A percentile compares a stretch with the other conserved stretches of the same genome.
phyloP scores from a whole-genome alignment of 768 basidiomycete species.

The Crassisporium funariophilum region DNA sequence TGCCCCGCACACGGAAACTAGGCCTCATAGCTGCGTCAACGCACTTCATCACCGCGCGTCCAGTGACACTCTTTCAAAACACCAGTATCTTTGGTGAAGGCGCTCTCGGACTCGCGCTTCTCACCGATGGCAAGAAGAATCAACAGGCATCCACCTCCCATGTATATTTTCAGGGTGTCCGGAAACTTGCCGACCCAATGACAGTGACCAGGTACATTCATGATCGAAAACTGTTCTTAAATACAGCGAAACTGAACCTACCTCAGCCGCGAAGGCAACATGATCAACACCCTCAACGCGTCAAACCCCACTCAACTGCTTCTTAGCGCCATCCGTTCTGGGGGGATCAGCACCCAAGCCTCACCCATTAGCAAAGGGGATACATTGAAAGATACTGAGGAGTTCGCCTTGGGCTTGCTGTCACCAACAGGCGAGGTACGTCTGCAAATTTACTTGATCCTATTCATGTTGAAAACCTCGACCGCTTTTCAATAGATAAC shows the following conservation, averaged over 20 bases:
- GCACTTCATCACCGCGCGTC: constrained; percentile 76
- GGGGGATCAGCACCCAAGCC: constrained; percentile 20
- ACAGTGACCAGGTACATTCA: constrained; percentile 53
- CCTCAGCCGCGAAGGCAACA: constrained; percentile 75
- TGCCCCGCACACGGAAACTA: constrained; percentile 52
- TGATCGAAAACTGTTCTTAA: background rate
- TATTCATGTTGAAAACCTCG: background rate
- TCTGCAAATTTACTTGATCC: background rate
- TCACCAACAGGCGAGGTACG: constrained; percentile 30
- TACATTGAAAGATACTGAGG: constrained; percentile 53
- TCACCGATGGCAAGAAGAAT: constrained; percentile 2
- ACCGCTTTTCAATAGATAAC: constrained; percentile 32
- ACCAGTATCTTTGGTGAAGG: constrained; percentile 58
- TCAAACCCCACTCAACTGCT: constrained; percentile 65
- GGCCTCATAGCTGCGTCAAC: constrained; percentile 75
- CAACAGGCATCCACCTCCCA: constrained; percentile 9
- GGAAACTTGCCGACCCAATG: constrained; percentile 47
- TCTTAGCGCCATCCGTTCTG: constrained; percentile 49
- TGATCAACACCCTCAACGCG: constrained; percentile 59
- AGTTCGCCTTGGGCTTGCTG: constrained; percentile 56
- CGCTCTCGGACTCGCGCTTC: constrained; percentile 67
- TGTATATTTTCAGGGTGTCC: constrained; percentile 42
- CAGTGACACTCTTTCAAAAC: constrained; percentile 68
- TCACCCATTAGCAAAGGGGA: constrained; percentile 5
- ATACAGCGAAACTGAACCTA: too few relatives aligned